phyloP scores from a whole-genome alignment of 1,284 basidiomycete genomes.

The Pascua guehoae region DNA sequence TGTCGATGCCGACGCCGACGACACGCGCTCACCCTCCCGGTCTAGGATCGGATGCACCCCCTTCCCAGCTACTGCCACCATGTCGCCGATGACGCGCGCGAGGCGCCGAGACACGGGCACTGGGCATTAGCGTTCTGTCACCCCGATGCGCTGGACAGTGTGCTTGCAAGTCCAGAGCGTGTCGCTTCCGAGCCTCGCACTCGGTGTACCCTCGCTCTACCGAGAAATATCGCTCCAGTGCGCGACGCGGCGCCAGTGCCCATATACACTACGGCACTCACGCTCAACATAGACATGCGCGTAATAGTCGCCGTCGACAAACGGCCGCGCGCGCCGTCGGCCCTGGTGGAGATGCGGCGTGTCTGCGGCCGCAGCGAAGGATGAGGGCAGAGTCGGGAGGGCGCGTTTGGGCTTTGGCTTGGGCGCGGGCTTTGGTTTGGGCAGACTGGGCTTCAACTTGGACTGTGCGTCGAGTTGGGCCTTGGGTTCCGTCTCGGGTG shows the following conservation, averaged over 20 bases:
- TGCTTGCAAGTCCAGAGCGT: too few species aligned
- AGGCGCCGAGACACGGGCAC: too few species aligned
- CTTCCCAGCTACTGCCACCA: too few species aligned
- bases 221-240: neutral
- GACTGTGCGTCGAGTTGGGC: neutral
- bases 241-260: neutral
- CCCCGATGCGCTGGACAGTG: too few species aligned
- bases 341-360: conserved; percentile 44
- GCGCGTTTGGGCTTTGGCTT: neutral
- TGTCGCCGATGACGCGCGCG: too few species aligned
- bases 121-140: too few species aligned
- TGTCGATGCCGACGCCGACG: too few species aligned
- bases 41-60: too few species aligned
- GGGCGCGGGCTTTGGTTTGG: neutral
- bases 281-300: conserved; percentile 44
- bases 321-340: conserved; percentile 39
- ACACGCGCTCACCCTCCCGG: too few species aligned
- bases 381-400: conserved; percentile 11
- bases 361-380: conserved; percentile 16
- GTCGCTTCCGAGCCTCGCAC: too few species aligned
- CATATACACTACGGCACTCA: conserved; percentile 14
- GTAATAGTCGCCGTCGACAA: conserved; percentile 46
- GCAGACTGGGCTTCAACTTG: neutral
- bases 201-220: neutral
- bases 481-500: too few species aligned